Evolutionary conservation across 768 basidiomycete species (phyloP).

Genomic region (Psilocybe sp.): DNA sequence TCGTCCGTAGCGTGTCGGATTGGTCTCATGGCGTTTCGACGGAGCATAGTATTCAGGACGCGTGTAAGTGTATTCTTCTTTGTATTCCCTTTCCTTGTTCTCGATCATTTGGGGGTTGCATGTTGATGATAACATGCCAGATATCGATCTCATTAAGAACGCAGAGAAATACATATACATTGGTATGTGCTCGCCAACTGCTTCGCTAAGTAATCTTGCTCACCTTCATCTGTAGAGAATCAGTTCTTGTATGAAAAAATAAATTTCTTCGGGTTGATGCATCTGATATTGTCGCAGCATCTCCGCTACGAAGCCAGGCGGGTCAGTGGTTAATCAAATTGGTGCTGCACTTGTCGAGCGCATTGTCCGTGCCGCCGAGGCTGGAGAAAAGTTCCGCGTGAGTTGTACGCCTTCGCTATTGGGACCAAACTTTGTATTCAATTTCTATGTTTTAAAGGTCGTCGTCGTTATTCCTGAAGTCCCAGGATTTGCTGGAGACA

Average conservation of each 20-base stretch:
- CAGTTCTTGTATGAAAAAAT: conserved; percentile 87
- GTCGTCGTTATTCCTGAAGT: conserved; percentile 90
- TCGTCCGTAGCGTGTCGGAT: conserved; percentile 81
- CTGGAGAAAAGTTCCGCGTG: conserved; percentile 77
- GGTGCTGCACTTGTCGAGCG: conserved; percentile 81
- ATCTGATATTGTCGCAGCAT: conserved; percentile 48
- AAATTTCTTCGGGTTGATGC: not conserved
- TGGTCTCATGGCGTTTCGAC: conserved; percentile 93
- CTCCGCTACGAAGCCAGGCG: conserved; percentile 62
- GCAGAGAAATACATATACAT: conserved; percentile 91
- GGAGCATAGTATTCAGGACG: conserved; percentile 91
- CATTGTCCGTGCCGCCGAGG: conserved; percentile 74
- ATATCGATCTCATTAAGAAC: conserved; percentile 77
- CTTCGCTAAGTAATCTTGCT: conserved; percentile 10
- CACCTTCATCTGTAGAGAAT: conserved; percentile 47
- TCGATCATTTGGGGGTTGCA: not conserved
- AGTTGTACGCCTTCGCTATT: not conserved
- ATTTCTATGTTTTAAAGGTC: conserved; percentile 50
- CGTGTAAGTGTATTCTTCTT: conserved; percentile 54
- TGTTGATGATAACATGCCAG: conserved; percentile 19
- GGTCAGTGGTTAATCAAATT: conserved; percentile 78
- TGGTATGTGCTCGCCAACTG: conserved; percentile 43
- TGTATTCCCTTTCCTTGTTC: not conserved
- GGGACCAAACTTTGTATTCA: not conserved
- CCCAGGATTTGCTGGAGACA: conserved; percentile 84